Evolutionary conservation across 1,139 yeast genomes (phyloP), one percentile per base, ranked within the genome.

Genomic region (Candida labiduridarum): DNA sequence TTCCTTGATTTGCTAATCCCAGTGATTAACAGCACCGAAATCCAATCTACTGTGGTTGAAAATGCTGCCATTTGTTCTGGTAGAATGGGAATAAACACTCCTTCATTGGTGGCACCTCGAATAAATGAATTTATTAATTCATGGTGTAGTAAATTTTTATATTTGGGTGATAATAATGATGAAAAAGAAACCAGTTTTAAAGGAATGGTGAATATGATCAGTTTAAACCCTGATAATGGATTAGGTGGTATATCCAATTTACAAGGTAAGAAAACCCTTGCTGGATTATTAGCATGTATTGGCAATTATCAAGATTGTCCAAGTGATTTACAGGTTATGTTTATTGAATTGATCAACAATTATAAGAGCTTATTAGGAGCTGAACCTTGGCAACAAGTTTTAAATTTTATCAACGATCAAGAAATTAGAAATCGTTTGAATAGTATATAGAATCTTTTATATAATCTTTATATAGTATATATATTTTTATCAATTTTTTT

Each of bases 11-110:
- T 87, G 22, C 69, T 92, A 49, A 79, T 89, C 18, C 88, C 89
- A 12, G 75, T 90, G 19, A 70, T 92, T 48, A 74, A 80, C 52
- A 72, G 84, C 49, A 64, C 80, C 29, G 84, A 83, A 53, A 78
- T 83, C 18, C 84, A 80, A 53, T 76, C 76, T 41, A 79, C 90
- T 0, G 89, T 94, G 3, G 66, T 87, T 58, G 98, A 92, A 62
- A 94, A 94, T 66, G 85, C 92, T 1, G 96, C 96, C n/a, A 88
- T 91, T 50, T 87, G 98, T 41, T 73, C 94, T 51, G 98, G 98
- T n/a, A 80, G 98, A 57, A 72, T 92, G 63, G 97, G 96, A 2
- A 66, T 85, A 35, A 71, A 78, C 49, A 81, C 82, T 36, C 82
- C 81, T 22, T 76, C 78, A 40, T 73, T 85, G 44, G 52, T 76